Percentiles rank a stretch among this genome's conserved stretches.
phyloP scores from a whole-genome alignment of 441 rosid genomes.

The Adansonia rubrostipa region DNA sequence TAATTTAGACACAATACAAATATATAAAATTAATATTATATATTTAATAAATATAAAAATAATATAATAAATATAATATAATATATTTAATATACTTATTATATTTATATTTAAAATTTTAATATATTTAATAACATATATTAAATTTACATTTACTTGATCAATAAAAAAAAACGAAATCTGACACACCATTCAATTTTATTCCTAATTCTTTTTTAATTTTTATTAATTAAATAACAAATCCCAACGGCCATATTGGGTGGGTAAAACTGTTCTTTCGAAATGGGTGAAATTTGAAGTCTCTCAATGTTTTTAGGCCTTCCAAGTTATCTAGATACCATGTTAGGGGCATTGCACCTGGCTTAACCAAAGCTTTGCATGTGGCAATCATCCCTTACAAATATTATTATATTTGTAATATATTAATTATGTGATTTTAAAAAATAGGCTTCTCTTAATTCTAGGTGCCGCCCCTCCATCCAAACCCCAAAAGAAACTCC shows the following conservation, averaged over 20 bases:
- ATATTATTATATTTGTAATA: not conserved
- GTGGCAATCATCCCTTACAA: constrained; percentile 33
- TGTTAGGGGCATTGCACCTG: constrained; percentile 59
- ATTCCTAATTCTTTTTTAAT: no score
- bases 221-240: constrained; percentile 6
- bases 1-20: no score
- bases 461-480: constrained; percentile 56
- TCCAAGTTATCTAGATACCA: constrained; percentile 9
- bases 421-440: not conserved
- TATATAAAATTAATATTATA: no score
- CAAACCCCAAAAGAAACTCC: constrained; percentile 15
- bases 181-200: no score
- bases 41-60: no score
- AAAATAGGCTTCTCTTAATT: constrained; percentile 26
- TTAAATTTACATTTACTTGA: no score
- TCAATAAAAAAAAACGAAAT: no score
- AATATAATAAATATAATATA: no score
- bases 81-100: no score
- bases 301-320: not conserved
- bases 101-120: no score
- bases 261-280: constrained; percentile 44
- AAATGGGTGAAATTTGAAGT: constrained; percentile 15
- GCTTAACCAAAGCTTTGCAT: constrained; percentile 46
- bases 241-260: constrained; percentile 41
- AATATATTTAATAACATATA: no score